Evolutionary conservation across 2,329 filamentous ascomycete genomes (phyloP), one percentile per base, ranked within the genome.

Genomic region (Colletotrichum euphorbiae): DNA sequence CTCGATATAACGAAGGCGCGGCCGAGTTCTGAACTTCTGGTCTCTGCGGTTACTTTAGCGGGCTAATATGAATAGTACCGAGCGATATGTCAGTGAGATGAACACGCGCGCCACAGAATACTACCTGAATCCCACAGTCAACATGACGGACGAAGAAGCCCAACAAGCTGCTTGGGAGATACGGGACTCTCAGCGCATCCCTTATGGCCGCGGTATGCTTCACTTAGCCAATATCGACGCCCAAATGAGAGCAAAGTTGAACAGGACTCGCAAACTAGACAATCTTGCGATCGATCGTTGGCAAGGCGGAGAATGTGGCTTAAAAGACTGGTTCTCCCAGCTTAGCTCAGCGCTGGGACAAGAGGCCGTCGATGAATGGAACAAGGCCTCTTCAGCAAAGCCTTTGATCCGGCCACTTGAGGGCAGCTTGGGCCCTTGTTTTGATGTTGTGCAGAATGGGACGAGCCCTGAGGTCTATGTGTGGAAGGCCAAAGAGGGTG

Each of bases 21-120:
- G 61, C 61, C 1, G 61, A 64, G 61, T 64, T 50, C 61, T 64
- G 61, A 54, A 58, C 61, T 64, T 50, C 61, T 64, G 61, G 61
- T 64, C 61, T 1, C 36, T 64, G 33, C 38, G 52, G 19, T 33
- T 64, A 9, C 61, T 64, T 5, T 64, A 54, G 61, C 61, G 61
- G 5, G 8, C 52, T 3, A 36, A 54, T 3, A 28, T 19, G 28
- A 17, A 58, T 17, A 58, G 33, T 2, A 8, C 61, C 6, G 21
- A 58, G 6, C 12, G 48, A 8, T 64, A 64, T 13, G 43, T 58
- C 13, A 1, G 28, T 0, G 52, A 50, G 61, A 64, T 64, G 54
- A 64, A 64, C 21, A 15, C 17, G 0, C 54, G 61, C 9, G 52
- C 45, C n/a, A 12, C 15, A 1, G 42, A 50, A 0, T 64, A 64